These are phyloP conservation scores for Coemansia sp. DNA, from an alignment of 192 early-diverging fungal species.

Conservation along the genomic window DNA sequence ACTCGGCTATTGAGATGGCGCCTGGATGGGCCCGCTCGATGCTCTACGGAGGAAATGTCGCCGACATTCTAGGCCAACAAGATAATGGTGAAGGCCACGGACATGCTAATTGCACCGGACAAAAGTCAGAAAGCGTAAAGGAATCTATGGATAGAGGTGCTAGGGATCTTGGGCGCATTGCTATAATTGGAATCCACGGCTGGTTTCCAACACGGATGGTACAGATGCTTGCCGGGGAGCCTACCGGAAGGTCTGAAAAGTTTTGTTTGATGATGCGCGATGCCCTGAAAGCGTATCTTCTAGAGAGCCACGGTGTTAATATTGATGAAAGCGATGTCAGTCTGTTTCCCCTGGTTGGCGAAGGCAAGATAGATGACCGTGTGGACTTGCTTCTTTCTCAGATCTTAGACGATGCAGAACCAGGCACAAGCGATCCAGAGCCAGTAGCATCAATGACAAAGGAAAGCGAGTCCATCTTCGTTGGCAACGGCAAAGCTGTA, in stretches of 20 bases:
- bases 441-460: not conserved
- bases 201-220: conserved; percentile 83
- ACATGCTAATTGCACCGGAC: not conserved
- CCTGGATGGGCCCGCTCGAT: conserved; percentile 40
- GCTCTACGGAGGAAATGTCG: conserved; percentile 20
- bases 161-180: conserved; percentile 52
- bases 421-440: not conserved
- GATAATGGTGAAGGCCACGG: not conserved
- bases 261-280: conserved; percentile 89
- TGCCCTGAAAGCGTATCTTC: conserved; percentile 62
- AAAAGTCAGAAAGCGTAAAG: conserved; percentile 16
- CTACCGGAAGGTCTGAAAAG: conserved; percentile 86
- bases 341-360: conserved; percentile 84
- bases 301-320: conserved; percentile 53
- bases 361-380: conserved; percentile 88
- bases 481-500: conserved; percentile 3
- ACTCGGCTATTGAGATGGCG: conserved; percentile 32
- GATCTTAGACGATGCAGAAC: conserved; percentile 53
- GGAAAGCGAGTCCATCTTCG: not conserved
- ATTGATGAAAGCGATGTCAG: conserved; percentile 58
- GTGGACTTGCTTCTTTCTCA: conserved; percentile 81
- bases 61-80: conserved; percentile 34
- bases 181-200: conserved; percentile 87
- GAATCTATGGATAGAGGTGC: conserved; percentile 30
- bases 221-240: conserved; percentile 82